phyloP scores from a whole-genome alignment of 495 filamentous ascomycete genomes.

The Aspergillus wentii region DNA sequence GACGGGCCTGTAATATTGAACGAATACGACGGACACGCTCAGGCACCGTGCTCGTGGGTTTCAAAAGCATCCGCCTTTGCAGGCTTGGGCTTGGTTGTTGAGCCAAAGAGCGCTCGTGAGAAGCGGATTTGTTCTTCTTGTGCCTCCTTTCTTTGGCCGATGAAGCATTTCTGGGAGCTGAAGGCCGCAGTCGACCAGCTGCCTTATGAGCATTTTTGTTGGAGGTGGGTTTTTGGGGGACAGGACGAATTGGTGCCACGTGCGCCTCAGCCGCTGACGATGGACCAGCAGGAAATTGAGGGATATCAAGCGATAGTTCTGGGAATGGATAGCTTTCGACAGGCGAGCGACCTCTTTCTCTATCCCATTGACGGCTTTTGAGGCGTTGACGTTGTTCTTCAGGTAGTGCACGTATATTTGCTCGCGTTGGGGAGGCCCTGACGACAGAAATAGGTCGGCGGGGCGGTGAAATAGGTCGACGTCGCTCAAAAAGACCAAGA shows the following conservation, averaged over 20 bases:
- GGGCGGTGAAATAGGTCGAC: background rate
- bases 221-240: no score
- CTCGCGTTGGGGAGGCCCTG: slow-evolving; percentile 5
- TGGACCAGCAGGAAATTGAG: background rate
- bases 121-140: no score
- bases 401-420: slow-evolving; percentile 5
- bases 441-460: background rate
- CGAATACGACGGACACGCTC: no score
- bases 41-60: no score
- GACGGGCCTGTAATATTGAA: no score
- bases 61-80: no score
- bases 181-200: no score
- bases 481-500: background rate
- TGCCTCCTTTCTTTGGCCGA: no score
- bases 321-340: slow-evolving; percentile 11
- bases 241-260: background rate
- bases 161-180: no score
- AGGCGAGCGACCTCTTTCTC: slow-evolving; percentile 5
- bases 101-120: no score
- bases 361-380: slow-evolving; percentile 8
- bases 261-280: background rate
- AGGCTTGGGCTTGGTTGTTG: no score
- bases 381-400: slow-evolving; percentile 10
- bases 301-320: slow-evolving; percentile 5
- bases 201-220: no score